phyloP scores from a whole-genome alignment of 805 yeast genomes.

The Dipodascus geniculatus region DNA sequence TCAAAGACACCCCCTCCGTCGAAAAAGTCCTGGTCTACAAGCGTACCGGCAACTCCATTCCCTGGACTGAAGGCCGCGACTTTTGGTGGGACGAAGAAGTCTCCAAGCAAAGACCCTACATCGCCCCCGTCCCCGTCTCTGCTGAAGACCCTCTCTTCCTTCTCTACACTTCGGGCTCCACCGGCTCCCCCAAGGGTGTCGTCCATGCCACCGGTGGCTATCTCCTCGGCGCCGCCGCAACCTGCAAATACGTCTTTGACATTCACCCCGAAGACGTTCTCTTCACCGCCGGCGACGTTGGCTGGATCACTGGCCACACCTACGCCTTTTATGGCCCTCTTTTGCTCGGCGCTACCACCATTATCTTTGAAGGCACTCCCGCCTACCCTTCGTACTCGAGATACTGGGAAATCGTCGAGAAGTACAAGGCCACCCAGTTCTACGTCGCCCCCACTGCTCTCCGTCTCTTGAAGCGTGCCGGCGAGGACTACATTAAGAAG shows the following conservation, averaged over 20 bases:
- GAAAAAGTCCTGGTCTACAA: slow-evolving; percentile 75
- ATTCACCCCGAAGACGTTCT: slow-evolving; percentile 77
- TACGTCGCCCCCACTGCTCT: slow-evolving; percentile 98
- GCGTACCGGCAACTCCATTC: slow-evolving; percentile 73
- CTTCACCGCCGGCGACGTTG: slow-evolving; percentile 97
- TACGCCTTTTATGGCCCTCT: slow-evolving; percentile 94
- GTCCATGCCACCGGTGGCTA: slow-evolving; percentile 94
- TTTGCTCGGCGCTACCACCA: slow-evolving; percentile 75
- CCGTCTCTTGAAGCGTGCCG: slow-evolving; percentile 82
- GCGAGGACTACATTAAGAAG: slow-evolving; percentile 70
- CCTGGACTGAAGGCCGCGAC: slow-evolving; percentile 72
- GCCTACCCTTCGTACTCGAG: slow-evolving; percentile 92
- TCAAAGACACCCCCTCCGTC: slow-evolving; percentile 57
- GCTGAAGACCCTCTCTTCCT: slow-evolving; percentile 93
- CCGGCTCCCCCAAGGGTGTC: slow-evolving; percentile 97
- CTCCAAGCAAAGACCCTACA: slow-evolving; percentile 68
- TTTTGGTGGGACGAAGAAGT: slow-evolving; percentile 92
- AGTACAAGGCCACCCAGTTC: slow-evolving; percentile 86
- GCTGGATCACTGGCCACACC: slow-evolving; percentile 99
- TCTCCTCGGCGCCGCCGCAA: slow-evolving; percentile 80
- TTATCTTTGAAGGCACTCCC: slow-evolving; percentile 95
- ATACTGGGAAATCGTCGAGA: slow-evolving; percentile 93
- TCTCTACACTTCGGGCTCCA: slow-evolving; percentile 95
- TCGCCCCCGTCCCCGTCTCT: slow-evolving; percentile 77
- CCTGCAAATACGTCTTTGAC: slow-evolving; percentile 89